These are phyloP conservation scores for Magnusiomyces ingens DNA, from an alignment of 1,139 yeast species.

Conservation along the genomic window DNA sequence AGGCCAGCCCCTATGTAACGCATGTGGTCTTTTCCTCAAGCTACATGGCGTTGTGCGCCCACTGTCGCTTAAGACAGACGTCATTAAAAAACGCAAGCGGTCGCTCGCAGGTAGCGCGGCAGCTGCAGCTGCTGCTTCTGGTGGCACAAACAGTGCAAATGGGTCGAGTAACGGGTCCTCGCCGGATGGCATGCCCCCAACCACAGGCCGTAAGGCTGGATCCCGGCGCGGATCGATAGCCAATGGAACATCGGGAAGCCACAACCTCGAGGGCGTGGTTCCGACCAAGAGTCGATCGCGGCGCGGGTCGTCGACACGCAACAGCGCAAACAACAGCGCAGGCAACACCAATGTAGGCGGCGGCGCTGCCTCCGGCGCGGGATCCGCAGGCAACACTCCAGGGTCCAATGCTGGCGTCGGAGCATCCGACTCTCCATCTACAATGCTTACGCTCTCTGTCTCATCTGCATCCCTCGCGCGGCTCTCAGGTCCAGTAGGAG, in stretches of 20 bases:
- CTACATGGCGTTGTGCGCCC: constrained; percentile 94
- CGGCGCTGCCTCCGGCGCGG: too few relatives aligned
- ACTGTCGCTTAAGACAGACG: constrained; percentile 81
- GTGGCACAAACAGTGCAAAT: background rate
- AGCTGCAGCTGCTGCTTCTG: constrained; percentile 4
- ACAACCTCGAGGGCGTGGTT: background rate
- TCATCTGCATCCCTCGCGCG: too few relatives aligned
- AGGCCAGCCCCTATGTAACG: constrained; percentile 90
- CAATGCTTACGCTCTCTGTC: too few relatives aligned
- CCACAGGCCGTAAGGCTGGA: constrained; percentile 11
- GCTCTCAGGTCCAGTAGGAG: too few relatives aligned
- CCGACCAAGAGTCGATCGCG: too few relatives aligned
- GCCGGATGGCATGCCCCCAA: background rate
- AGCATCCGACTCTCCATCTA: too few relatives aligned
- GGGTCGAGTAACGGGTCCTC: background rate
- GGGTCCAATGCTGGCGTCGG: too few relatives aligned
- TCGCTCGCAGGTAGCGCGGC: constrained; percentile 10
- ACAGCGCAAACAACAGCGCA: too few relatives aligned
- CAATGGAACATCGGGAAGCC: constrained; percentile 1
- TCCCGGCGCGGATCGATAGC: constrained; percentile 10
- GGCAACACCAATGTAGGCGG: too few relatives aligned
- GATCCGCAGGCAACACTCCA: too few relatives aligned
- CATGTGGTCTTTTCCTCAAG: constrained; percentile 87
- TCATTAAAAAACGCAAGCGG: constrained; percentile 69
- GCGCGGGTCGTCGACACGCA: too few relatives aligned